Evolutionary conservation across 108 stramenopile genomes (phyloP).

Genomic region (Fragilaria radians): DNA sequence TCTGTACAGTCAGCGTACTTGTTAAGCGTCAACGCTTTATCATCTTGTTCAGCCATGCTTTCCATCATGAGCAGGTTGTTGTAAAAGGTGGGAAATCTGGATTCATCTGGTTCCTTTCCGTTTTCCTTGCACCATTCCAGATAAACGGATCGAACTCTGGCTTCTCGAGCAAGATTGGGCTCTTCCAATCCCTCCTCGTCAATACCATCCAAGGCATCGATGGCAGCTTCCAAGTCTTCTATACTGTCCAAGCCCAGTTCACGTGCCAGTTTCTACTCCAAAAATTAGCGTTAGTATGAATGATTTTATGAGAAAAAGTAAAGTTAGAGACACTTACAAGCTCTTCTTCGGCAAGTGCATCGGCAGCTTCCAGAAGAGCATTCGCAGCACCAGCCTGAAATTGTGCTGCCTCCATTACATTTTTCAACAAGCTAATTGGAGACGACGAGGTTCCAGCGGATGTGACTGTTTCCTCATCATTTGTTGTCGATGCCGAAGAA

Average conservation of each 20-base stretch:
- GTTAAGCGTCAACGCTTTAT: conserved; percentile 42
- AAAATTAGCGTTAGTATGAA: neutral
- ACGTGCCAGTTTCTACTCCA: conserved; percentile 48
- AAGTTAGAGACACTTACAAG: conserved; percentile 40
- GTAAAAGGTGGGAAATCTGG: conserved; percentile 63
- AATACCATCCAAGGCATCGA: conserved; percentile 73
- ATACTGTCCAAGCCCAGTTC: conserved; percentile 68
- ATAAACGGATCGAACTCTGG: conserved; percentile 74
- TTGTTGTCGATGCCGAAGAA: conserved; percentile 13
- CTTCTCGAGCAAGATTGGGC: conserved; percentile 70
- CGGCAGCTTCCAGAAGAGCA: conserved; percentile 74
- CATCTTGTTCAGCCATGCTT: conserved; percentile 60
- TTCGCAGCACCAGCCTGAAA: conserved; percentile 64
- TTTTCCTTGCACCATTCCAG: conserved; percentile 82
- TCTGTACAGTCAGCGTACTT: conserved; percentile 61
- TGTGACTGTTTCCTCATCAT: neutral
- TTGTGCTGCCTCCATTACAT: conserved; percentile 57
- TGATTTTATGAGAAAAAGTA: neutral
- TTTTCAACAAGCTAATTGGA: conserved; percentile 48
- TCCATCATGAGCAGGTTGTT: conserved; percentile 83
- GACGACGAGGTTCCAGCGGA: conserved; percentile 13
- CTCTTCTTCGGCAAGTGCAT: conserved; percentile 78
- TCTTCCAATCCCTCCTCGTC: conserved; percentile 54
- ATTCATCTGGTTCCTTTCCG: conserved; percentile 58
- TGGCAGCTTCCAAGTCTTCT: conserved; percentile 72